Evolutionary conservation across 2,329 filamentous ascomycete species (phyloP), one percentile per base, ranked within the genome.

Genomic region (Alternaria postmessia): DNA sequence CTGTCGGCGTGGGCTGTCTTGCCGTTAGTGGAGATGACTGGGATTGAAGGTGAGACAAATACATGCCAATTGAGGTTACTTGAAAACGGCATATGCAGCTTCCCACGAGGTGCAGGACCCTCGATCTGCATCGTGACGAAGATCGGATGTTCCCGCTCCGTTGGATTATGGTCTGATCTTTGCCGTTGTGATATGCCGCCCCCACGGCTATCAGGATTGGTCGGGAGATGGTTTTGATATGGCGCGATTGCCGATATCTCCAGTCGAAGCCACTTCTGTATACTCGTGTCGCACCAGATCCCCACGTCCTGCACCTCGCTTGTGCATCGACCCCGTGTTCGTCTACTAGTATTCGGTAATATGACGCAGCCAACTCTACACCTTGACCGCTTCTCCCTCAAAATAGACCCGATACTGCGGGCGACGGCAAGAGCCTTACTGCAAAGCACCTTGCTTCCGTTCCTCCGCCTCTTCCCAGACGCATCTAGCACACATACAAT

Each of bases 401-500:
- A 5, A 36, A 22, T n/a, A 5, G 6, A 8, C 32, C 16, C 22
- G 26, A 57, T 34, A 32, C n/a, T 46, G 49, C 20, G 28, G 20
- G 46, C 34, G 22, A 20, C 42, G 12, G 39, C 18, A 51, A 28
- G 34, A 7, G 4, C 22, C 36, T 51, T 57, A 53, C 12, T 53
- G 42, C 16, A 30, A 48, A 28, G 7, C 44, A 42, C 24, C 38
- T 16, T 61, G 43, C 48, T 57, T 42, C 20, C 26, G 54, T 48
- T 61, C 54, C 14, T 36, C 48, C 39, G 43, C 54, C 43, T 57
- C 87, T 78, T 97, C 94, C 74, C 86, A 89, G 24, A 89, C 81
- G 79, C 95, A 99, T 65, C 95, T 86, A 61, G 86, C 81, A 80
- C 95, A 99, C 84, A 92, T 89, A 80, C 95, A 99, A 79, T 88